Conservation (phyloP, 2,329 filamentous ascomycete genomes). For the Venturia carpophila region DNA sequence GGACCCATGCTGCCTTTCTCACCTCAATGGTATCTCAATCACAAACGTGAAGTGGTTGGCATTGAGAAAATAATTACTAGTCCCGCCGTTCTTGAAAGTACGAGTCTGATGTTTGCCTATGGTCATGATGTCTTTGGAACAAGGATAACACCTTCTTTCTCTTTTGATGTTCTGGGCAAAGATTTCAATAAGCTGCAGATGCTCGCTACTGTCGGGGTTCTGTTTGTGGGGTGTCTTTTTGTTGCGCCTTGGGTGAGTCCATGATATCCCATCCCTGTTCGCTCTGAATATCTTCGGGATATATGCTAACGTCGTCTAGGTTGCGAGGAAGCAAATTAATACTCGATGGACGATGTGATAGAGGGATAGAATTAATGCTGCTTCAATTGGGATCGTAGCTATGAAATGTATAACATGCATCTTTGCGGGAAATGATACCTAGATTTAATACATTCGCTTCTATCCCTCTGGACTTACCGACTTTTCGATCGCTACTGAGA, state of each 20-base stretch:
- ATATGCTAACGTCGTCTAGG: slow-evolving; percentile 31
- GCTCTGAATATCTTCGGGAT: not conserved
- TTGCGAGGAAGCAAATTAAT: slow-evolving; percentile 59
- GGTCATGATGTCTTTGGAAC: slow-evolving; percentile 86
- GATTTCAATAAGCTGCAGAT: slow-evolving; percentile 89
- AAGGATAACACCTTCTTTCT: slow-evolving; percentile 73
- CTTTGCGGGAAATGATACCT: not conserved
- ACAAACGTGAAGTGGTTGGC: slow-evolving; percentile 73
- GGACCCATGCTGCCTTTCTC: slow-evolving; percentile 72
- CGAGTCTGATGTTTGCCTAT: slow-evolving; percentile 75
- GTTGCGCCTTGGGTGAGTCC: slow-evolving; percentile 44
- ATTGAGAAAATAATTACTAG: slow-evolving; percentile 64
- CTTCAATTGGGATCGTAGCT: not conserved
- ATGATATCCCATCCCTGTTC: not conserved
- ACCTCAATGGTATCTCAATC: slow-evolving; percentile 69
- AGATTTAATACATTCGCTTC: not conserved
- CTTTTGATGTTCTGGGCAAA: slow-evolving; percentile 88
- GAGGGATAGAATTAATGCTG: not conserved
- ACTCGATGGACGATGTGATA: slow-evolving; percentile 47
- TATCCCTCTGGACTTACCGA: not conserved
- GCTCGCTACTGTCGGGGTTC: slow-evolving; percentile 71
- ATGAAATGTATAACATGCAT: not conserved
- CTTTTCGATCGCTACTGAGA: not conserved
- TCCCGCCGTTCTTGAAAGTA: slow-evolving; percentile 82
- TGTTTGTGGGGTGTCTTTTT: slow-evolving; percentile 73